Evolutionary conservation across 192 early-diverging fungal species (phyloP).

Genomic region (Coemansia sp.): DNA sequence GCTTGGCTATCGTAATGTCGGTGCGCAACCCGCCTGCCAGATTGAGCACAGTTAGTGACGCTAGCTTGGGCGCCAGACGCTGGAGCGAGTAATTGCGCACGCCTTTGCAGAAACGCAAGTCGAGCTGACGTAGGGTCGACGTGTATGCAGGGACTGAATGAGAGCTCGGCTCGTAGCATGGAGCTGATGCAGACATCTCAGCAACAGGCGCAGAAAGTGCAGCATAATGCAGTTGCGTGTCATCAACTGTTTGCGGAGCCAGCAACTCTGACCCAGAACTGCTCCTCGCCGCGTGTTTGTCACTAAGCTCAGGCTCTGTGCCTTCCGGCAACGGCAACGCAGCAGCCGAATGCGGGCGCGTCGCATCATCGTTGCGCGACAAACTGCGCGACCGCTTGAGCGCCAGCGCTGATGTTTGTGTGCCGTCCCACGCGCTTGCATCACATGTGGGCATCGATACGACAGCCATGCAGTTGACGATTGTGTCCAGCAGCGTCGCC

Average conservation of each 20-base stretch:
- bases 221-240: constrained; percentile 4
- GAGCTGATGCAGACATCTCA: background rate
- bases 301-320: constrained; percentile 6
- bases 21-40: constrained; percentile 57
- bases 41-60: constrained; percentile 48
- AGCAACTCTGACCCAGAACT: background rate
- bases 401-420: background rate
- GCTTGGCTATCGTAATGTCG: constrained; percentile 61
- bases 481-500: constrained; percentile 40
- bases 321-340: constrained; percentile 30
- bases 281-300: background rate
- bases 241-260: constrained; percentile 10
- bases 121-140: constrained; percentile 50
- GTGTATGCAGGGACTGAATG: constrained; percentile 6
- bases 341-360: constrained; percentile 28
- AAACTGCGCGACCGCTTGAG: constrained; percentile 39
- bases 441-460: background rate
- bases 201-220: too few relatives aligned
- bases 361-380: constrained; percentile 24
- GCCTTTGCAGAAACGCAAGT: constrained; percentile 61
- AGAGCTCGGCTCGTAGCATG: background rate
- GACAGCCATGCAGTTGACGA: constrained; percentile 36
- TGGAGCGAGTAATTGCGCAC: constrained; percentile 60
- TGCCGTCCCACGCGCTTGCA: too few relatives aligned
- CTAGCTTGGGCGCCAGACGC: constrained; percentile 52